Base-by-base conservation (phyloP, 306 rosid species). In the Trifolium pratense region DNA sequence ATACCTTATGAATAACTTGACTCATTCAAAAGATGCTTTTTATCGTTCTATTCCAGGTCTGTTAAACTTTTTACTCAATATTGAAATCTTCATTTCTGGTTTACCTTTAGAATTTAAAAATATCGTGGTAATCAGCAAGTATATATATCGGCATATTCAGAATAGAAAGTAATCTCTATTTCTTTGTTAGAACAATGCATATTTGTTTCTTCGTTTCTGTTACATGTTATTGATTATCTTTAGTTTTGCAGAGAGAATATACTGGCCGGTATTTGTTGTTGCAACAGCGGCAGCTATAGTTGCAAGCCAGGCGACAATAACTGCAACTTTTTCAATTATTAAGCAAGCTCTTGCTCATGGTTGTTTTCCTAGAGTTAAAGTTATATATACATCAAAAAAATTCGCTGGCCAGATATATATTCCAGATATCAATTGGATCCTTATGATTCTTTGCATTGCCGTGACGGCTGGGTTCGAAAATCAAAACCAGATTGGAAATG, bases 341-440 rank as follows among this genome's bases (percentile, higher is more conserved):
- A 91, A 94, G 91, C 97, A 94, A 82, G 99, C 99, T 76, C 91
- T 86, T 83, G 90, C 99, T 15, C 96, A 78, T 62, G 97, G 99
- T 68, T 94, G 96, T 69, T 94, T 94, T 82, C 99, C 97, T 10
- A 87, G 99, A 79, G 99, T 94, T 70, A 94, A 91, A 88, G 93
- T 94, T 68, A 87, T 94, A 37, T 84, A 94, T 78, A 94, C 97
- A 20, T 94, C 97, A 63, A 91, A 85, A 84, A 86, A 81, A 34
- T 91, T 83, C 77, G 91, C 74, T 26, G 88, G 89, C 79, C 97
- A 94, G 78, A 94, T 91, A 66, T 94, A 94, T 80, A 74, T 88
- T 78, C 97, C 97, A 20, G 99, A 94, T 67, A 86, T 94, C 62
- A 94, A 94, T 63, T 94, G 97, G 97, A 82, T 94, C 80, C 93